Evolutionary conservation across 2,329 filamentous ascomycete genomes (phyloP), one percentile per base, ranked within the genome.

Genomic region (Scytalidium lignicola): DNA sequence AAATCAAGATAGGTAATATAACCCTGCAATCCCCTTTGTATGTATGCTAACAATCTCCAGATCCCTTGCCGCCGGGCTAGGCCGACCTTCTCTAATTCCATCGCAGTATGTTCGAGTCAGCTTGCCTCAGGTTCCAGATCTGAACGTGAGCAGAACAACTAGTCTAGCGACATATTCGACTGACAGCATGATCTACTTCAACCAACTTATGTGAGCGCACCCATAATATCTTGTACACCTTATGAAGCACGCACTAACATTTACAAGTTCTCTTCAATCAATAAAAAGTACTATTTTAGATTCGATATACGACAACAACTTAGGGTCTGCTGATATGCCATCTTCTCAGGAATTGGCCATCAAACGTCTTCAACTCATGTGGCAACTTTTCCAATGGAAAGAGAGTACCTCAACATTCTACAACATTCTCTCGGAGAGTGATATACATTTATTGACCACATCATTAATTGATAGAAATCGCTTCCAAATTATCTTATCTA

Each of bases 1-100:
- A 0, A 65, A 65, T 43, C 58, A 65, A 41, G 63, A 62, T 39
- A 60, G 62, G 50, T 53, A 44, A 19, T 42, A 32, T 12, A 40
- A 13, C 13, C 15, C 12, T 10, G 2, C 5, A n/a, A 20, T 20
- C 17, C 10, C 20, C 40, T 22, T 55, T 15, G 46, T 50, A 53
- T 3, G 15, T 37, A 37, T 19, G 19, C 17, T 29, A n/a, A 44
- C 13, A 20, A 10, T 1, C 3, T 44, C n/a, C 51, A 57, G 43
- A 19, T 44, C 10, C 10, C 23, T 44, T 1, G 28, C 21, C 17
- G 10, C 26, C 2, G 10, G 17, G 2, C 19, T 44, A n/a, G 43
- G 43, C 13, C 12, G 43, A 2, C 43, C 43, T 6, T 44, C 2
- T 18, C 18, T 44, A 13, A 19, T 32, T 32, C 43, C 43, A 3